Percentiles rank a stretch among this genome's conserved stretches.
Evolutionary conservation across 2,329 filamentous ascomycete species (phyloP).

Genomic region (Pezizomycotina sp.): DNA sequence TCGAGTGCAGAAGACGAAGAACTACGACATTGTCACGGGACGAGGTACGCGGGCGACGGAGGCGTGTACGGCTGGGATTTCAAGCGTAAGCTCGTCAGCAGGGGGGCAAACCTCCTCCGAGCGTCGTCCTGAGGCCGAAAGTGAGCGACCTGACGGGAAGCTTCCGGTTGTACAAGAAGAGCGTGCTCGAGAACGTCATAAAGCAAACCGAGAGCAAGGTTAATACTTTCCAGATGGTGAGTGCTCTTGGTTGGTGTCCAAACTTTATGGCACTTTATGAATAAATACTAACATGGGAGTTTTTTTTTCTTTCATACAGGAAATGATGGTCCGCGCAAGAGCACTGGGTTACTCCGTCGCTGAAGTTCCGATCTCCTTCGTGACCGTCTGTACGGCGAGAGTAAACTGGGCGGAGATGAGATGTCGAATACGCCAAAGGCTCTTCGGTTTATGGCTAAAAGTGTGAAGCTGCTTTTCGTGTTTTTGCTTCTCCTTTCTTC

Average conservation of each 20-base stretch:
- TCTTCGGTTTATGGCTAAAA: constrained; percentile 60
- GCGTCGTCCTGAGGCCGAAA: constrained; percentile 80
- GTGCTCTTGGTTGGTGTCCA: no score
- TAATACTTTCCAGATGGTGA: constrained; percentile 88
- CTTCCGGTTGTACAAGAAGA: constrained; percentile 87
- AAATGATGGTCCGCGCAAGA: constrained; percentile 96
- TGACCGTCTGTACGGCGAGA: constrained; percentile 92
- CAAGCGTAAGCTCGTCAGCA: constrained; percentile 59
- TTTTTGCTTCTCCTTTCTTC: no score
- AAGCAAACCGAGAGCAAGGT: constrained; percentile 84
- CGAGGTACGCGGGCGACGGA: constrained; percentile 73
- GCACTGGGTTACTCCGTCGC: constrained; percentile 85
- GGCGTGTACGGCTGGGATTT: constrained; percentile 96
- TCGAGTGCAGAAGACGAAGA: constrained; percentile 56
- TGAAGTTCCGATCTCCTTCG: constrained; percentile 92
- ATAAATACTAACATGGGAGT: no score
- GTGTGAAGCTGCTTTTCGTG: constrained; percentile 36
- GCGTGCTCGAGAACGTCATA: constrained; percentile 78
- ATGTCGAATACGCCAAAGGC: constrained; percentile 94
- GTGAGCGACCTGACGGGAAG: constrained; percentile 91
- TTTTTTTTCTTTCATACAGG: constrained; percentile 31
- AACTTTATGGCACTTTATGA: no score
- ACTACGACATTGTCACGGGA: constrained; percentile 95
- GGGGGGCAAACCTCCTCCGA: constrained; percentile 86
- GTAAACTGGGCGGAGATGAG: constrained; percentile 84